Conservation (phyloP, 2,329 filamentous ascomycete genomes). For the Phaeoacremonium minimum region DNA sequence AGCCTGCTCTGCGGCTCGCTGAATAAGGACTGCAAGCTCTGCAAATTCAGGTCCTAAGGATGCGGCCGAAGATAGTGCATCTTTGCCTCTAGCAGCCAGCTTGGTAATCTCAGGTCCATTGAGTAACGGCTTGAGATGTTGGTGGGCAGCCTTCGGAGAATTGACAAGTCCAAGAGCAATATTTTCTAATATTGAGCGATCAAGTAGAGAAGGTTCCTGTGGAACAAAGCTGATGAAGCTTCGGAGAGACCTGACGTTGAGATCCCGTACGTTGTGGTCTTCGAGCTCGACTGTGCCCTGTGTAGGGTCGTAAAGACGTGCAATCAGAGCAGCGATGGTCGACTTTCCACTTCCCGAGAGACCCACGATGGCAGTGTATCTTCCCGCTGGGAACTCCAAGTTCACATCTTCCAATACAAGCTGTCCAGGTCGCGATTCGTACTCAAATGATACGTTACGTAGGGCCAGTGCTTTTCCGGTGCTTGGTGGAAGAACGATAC, state of each 20-base stretch:
- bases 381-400: constrained; percentile 31
- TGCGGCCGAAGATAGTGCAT: constrained; percentile 38
- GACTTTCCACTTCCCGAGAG: constrained; percentile 56
- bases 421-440: constrained; percentile 35
- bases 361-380: constrained; percentile 53
- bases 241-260: constrained; percentile 40
- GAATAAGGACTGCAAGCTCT: constrained; percentile 50
- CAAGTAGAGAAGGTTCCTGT: constrained; percentile 38
- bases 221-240: constrained; percentile 39
- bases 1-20: constrained; percentile 44
- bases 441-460: constrained; percentile 37
- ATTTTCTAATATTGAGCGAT: constrained; percentile 44
- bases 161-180: constrained; percentile 45
- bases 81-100: constrained; percentile 45
- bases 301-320: constrained; percentile 53
- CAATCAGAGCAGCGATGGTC: constrained; percentile 38
- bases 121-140: constrained; percentile 37
- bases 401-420: constrained; percentile 35
- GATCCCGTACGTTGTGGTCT: constrained; percentile 37
- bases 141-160: constrained; percentile 32
- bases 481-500: background rate
- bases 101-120: constrained; percentile 45
- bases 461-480: constrained; percentile 35
- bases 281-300: constrained; percentile 42
- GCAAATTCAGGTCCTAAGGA: constrained; percentile 42